Evolutionary conservation across 2,329 filamentous ascomycete species (phyloP).

Genomic region (Aureobasidium leucospermi): DNA sequence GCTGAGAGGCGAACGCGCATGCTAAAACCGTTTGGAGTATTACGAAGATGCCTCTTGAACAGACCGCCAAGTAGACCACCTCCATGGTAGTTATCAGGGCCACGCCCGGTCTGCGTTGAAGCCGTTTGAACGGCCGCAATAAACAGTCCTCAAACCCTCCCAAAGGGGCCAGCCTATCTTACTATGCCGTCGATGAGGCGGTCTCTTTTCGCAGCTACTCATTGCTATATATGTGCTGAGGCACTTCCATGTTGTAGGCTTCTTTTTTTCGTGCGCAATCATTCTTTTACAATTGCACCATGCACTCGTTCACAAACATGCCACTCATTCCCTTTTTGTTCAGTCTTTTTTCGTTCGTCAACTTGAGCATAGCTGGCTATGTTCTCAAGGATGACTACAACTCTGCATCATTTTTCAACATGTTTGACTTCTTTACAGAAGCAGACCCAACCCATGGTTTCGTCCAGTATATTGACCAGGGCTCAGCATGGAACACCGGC

Average conservation of each 20-base stretch:
- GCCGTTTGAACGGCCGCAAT: slow-evolving; percentile 9
- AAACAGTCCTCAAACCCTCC: slow-evolving; percentile 8
- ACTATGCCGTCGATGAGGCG: slow-evolving; percentile 4
- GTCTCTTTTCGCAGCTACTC: background rate
- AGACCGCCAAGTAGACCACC: background rate
- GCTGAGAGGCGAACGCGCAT: background rate
- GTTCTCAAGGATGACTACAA: slow-evolving; percentile 19
- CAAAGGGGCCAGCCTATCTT: slow-evolving; percentile 13
- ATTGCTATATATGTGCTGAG: slow-evolving; percentile 6
- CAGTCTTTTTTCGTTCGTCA: slow-evolving; percentile 37
- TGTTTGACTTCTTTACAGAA: slow-evolving; percentile 27
- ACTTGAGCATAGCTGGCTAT: slow-evolving; percentile 20
- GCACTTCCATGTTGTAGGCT: background rate
- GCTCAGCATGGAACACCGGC: slow-evolving; percentile 22
- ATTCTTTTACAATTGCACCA: slow-evolving; percentile 15
- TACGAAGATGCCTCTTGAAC: background rate
- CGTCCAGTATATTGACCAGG: slow-evolving; percentile 31
- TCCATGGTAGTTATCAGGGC: slow-evolving; percentile 4
- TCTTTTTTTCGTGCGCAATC: slow-evolving; percentile 14
- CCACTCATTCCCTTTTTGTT: slow-evolving; percentile 14
- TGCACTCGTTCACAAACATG: slow-evolving; percentile 13
- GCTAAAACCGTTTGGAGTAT: slow-evolving; percentile 5
- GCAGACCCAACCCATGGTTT: slow-evolving; percentile 25
- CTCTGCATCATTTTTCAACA: slow-evolving; percentile 19
- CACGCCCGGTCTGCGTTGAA: slow-evolving; percentile 7